A percentile compares a stretch with the other conserved stretches of the same genome.
Evolutionary conservation across 345 rosid species (phyloP).

Genomic region (Eucalyptus melliodora): DNA sequence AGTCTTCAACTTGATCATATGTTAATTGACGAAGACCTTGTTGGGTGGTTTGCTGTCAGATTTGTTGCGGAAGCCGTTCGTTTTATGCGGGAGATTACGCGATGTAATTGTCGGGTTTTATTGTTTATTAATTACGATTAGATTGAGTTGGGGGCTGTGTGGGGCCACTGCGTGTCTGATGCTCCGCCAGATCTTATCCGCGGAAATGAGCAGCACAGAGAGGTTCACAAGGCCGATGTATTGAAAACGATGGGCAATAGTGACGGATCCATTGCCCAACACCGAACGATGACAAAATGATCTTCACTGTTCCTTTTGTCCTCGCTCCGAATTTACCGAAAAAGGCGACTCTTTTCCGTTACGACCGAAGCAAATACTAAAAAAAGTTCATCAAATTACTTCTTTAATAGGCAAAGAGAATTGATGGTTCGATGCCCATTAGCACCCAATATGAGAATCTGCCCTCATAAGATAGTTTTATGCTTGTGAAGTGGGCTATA

Average conservation of each 20-base stretch:
- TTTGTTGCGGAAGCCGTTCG: neutral
- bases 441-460: neutral
- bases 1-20: neutral
- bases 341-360: neutral
- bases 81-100: neutral
- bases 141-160: neutral
- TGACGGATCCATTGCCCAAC: neutral
- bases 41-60: neutral
- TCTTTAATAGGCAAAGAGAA: neutral
- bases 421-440: neutral
- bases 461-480: too few relatives aligned
- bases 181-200: constrained; percentile 24
- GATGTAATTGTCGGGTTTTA: neutral
- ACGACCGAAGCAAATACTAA: neutral
- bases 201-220: neutral
- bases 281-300: neutral
- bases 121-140: neutral
- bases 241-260: neutral
- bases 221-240: neutral
- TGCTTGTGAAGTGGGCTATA: neutral
- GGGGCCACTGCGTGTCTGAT: neutral
- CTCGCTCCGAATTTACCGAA: neutral
- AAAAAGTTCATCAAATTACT: neutral
- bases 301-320: neutral
- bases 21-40: neutral